Percentiles rank a stretch among this genome's conserved stretches.
Conservation (phyloP, 2,329 filamentous ascomycete genomes). For the Fusarium verticillioides region DNA sequence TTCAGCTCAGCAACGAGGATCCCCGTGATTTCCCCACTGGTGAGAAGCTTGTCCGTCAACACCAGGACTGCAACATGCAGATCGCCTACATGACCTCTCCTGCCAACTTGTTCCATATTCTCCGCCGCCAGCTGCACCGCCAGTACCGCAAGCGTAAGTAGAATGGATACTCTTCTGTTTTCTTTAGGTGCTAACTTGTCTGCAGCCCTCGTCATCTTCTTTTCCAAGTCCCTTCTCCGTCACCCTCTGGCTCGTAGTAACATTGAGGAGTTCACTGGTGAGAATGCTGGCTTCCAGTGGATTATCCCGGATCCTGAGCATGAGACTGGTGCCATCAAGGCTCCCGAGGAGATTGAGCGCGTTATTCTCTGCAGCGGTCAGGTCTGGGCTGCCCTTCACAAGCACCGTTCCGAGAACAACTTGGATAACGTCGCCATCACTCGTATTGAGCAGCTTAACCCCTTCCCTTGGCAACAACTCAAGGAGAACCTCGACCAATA, state of each 20-base stretch:
- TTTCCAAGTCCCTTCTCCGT: slow-evolving; percentile 95
- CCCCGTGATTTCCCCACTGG: slow-evolving; percentile 88
- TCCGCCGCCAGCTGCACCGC: slow-evolving; percentile 97
- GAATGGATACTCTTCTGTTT: not conserved
- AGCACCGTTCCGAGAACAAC: slow-evolving; percentile 87
- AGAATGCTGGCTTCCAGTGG: slow-evolving; percentile 91
- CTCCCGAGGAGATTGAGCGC: slow-evolving; percentile 88
- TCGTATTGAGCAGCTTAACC: slow-evolving; percentile 96
- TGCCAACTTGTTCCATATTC: slow-evolving; percentile 94
- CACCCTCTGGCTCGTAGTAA: slow-evolving; percentile 91
- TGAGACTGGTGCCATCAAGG: slow-evolving; percentile 76
- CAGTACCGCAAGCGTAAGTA: slow-evolving; percentile 98
- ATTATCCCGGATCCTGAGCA: slow-evolving; percentile 94
- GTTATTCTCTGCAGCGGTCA: slow-evolving; percentile 95
- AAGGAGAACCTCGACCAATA: slow-evolving; percentile 97
- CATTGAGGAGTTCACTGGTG: slow-evolving; percentile 89
- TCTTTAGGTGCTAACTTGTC: slow-evolving; percentile 29
- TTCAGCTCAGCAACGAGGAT: slow-evolving; percentile 98
- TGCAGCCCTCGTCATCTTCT: slow-evolving; percentile 89
- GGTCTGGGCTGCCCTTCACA: slow-evolving; percentile 89
- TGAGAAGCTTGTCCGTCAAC: slow-evolving; percentile 93
- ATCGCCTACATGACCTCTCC: slow-evolving; percentile 97
- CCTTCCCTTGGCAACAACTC: slow-evolving; percentile 97
- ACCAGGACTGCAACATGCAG: slow-evolving; percentile 99
- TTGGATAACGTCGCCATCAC: slow-evolving; percentile 94